phyloP scores from a whole-genome alignment of 202 grass and related monocot genomes.

The Carex sylvatica region DNA sequence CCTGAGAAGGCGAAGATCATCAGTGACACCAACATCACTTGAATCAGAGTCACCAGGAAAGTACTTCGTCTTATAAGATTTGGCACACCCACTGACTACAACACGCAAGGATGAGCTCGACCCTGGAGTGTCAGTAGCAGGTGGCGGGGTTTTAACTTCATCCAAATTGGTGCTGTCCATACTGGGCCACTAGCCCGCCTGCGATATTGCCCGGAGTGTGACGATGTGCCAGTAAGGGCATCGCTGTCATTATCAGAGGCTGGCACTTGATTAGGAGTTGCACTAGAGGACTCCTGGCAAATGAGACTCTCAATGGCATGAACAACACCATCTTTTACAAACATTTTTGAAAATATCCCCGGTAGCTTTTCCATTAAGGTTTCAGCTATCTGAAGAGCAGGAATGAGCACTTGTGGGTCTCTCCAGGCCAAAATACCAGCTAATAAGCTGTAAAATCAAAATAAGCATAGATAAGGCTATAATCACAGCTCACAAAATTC shows the following conservation, averaged over 20 bases:
- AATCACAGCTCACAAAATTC: background rate
- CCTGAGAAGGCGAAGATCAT: slow-evolving; percentile 66
- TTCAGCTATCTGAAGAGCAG: slow-evolving; percentile 85
- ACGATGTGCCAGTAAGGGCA: slow-evolving; percentile 38
- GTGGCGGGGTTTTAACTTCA: slow-evolving; percentile 47
- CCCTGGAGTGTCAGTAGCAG: slow-evolving; percentile 25
- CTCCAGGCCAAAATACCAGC: slow-evolving; percentile 86
- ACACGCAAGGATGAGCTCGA: slow-evolving; percentile 44
- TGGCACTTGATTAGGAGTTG: slow-evolving; percentile 32
- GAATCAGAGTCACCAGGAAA: slow-evolving; percentile 56
- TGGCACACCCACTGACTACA: slow-evolving; percentile 64
- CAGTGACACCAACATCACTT: slow-evolving; percentile 60
- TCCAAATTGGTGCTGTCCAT: slow-evolving; percentile 40
- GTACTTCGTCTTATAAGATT: slow-evolving; percentile 70
- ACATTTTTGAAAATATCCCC: slow-evolving; percentile 71
- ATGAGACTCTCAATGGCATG: slow-evolving; percentile 79
- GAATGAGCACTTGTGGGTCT: slow-evolving; percentile 78
- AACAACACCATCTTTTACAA: slow-evolving; percentile 93
- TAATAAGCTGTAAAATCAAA: slow-evolving; percentile 57
- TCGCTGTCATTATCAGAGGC: slow-evolving; percentile 34
- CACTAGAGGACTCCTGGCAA: slow-evolving; percentile 41
- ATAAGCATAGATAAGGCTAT: background rate
- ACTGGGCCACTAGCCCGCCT: slow-evolving; percentile 36
- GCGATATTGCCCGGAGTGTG: slow-evolving; percentile 56
- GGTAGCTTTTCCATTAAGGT: slow-evolving; percentile 89